Conservation (phyloP, 495 filamentous ascomycete species). For the Aspergillus funiculosus region DNA sequence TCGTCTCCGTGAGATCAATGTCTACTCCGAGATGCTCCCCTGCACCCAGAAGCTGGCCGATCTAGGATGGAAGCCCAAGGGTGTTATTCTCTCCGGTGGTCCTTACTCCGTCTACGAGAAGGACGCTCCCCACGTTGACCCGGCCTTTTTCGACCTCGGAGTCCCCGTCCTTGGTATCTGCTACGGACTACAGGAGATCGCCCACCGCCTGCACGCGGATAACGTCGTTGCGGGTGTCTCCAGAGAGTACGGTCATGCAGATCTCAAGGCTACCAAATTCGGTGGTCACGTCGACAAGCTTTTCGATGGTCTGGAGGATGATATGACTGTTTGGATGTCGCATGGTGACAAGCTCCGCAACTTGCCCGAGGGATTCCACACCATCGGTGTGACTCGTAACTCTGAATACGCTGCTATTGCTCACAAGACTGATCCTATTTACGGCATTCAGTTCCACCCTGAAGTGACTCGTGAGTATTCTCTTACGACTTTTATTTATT, state of each 20-base stretch:
- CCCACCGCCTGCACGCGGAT: conserved; percentile 59
- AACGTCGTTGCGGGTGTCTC: conserved; percentile 70
- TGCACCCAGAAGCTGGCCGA: conserved; percentile 83
- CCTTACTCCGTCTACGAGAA: conserved; percentile 70
- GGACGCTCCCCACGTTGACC: conserved; percentile 70
- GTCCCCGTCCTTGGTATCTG: conserved; percentile 74
- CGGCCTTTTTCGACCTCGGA: conserved; percentile 69
- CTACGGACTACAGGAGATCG: conserved; percentile 79
- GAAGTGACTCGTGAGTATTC: conserved; percentile 53
- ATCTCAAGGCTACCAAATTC: conserved; percentile 46
- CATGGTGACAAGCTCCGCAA: conserved; percentile 77
- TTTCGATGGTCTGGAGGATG: conserved; percentile 62
- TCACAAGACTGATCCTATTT: conserved; percentile 59
- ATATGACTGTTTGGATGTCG: conserved; percentile 75
- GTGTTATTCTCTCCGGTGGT: conserved; percentile 66
- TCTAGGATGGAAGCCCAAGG: conserved; percentile 74
- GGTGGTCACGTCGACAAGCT: conserved; percentile 60
- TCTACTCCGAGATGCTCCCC: conserved; percentile 89
- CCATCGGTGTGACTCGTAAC: conserved; percentile 68
- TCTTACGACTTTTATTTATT: not conserved
- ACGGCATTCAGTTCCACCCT: conserved; percentile 75
- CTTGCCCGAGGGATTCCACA: conserved; percentile 64
- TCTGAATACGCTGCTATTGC: conserved; percentile 78
- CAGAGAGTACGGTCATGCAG: conserved; percentile 68
- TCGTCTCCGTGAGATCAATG: conserved; percentile 70